Evolutionary conservation across 1,284 basidiomycete genomes (phyloP).

Genomic region (Cryptococcus sp.): DNA sequence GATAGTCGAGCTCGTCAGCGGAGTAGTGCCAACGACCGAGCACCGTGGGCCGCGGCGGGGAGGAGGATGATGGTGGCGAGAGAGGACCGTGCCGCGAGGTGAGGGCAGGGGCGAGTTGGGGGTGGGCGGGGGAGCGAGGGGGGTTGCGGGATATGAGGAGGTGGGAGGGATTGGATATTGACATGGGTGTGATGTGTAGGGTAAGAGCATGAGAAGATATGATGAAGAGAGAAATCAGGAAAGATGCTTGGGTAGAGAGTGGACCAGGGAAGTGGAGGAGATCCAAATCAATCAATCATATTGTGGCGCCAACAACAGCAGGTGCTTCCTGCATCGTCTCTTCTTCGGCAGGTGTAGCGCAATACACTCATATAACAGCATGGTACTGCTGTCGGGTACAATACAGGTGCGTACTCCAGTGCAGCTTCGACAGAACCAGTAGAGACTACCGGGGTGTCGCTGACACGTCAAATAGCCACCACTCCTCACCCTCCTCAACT

Average conservation of each 20-base stretch:
- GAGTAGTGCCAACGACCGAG: constrained; percentile 16
- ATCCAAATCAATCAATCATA: no score
- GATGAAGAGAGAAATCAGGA: not conserved
- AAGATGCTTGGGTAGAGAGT: constrained; percentile 2
- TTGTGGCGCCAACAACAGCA: not conserved
- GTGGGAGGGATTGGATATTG: constrained; percentile 43
- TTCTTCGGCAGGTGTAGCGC: not conserved
- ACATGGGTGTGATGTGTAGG: constrained; percentile 12
- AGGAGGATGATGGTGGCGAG: constrained; percentile 15
- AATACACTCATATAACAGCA: not conserved
- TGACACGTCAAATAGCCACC: constrained; percentile 55
- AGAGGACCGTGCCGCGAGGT: constrained; percentile 23
- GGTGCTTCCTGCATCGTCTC: constrained; percentile 1
- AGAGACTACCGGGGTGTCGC: not conserved
- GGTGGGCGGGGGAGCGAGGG: constrained; percentile 41
- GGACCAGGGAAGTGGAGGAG: constrained; percentile 15
- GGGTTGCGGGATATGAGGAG: constrained; percentile 45
- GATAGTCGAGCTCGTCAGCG: constrained; percentile 7
- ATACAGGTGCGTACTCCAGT: constrained; percentile 23
- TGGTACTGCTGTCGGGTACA: constrained; percentile 23
- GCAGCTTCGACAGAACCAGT: not conserved
- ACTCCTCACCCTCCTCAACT: constrained; percentile 71
- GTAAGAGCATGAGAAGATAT: not conserved
- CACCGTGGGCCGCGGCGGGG: constrained; percentile 4
- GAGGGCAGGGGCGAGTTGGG: constrained; percentile 37